Base-by-base conservation (phyloP, 1,139 yeast species). In the Debaryomycetaceae sp. region DNA sequence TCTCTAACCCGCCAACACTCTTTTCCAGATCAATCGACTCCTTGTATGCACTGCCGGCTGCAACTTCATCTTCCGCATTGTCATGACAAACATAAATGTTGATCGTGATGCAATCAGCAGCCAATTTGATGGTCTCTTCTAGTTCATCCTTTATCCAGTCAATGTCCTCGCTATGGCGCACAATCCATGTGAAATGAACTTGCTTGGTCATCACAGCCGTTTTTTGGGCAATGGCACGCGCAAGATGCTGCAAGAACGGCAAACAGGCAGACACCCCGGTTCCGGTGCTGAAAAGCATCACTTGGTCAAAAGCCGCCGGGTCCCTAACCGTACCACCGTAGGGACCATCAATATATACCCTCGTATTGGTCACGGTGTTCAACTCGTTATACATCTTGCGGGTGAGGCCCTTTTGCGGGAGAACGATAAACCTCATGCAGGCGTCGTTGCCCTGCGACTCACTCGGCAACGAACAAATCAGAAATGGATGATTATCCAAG, bases 401-500 rank as follows among this genome's bases (percentile, higher is more conserved):
- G 1, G 84, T 78, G 34, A 77, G 53, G 0, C 85, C 85, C 12
- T 50, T 51, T 38, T 66, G 63, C 0, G 81, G 74, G 28, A 71
- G 58, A 7, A 76, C 61, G 9, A 77, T 53, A 29, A 78, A 61
- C 42, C 14, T 56, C 57, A 78, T 50, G 14, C 5, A 18, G 20
- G 15, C 21, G 19, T 21, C 42, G 12, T 16, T 22, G 11, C 18
- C 48, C 8, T 38, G 44, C n/a, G 39, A 39, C 10, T 47, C 46
- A 23, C 52, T 53, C 10, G 63, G 66, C 21, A 56, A 36, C 3
- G 72, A 62, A 18, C 71, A 49, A n/a, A 78, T 65, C 2, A 83
- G 75, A 47, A 78, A 78, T 8, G 84, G 84, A 50, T 78, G 84
- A 44, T 71, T 75, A 36, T 75, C 81, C 25, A 75, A 47, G 18